These are phyloP conservation scores for Lactarius trivialis DNA, from an alignment of 768 basidiomycete genomes.

Conservation along the genomic window DNA sequence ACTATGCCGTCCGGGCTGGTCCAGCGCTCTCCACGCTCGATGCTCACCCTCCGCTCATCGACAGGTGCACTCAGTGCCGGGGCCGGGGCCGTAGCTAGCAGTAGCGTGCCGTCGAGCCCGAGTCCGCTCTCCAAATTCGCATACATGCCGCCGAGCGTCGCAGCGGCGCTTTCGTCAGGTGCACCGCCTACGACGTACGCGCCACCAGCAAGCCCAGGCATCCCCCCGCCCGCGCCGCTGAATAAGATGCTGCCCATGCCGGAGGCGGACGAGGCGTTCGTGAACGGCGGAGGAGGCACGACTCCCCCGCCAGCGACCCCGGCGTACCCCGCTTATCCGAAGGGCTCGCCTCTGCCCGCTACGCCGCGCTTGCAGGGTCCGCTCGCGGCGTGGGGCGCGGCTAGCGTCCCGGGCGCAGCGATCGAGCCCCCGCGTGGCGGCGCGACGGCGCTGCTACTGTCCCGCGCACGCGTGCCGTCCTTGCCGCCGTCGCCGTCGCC, in stretches of 20 bases:
- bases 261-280: slow-evolving; percentile 22
- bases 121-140: slow-evolving; percentile 11
- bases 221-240: slow-evolving; percentile 21
- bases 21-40: slow-evolving; percentile 29
- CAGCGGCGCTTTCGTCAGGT: neutral
- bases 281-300: slow-evolving; percentile 12
- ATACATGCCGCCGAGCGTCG: slow-evolving; percentile 16
- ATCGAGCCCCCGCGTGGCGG: slow-evolving; percentile 60
- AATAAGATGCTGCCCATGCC: slow-evolving; percentile 14
- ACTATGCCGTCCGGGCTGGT: slow-evolving; percentile 32
- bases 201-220: slow-evolving; percentile 14
- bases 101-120: slow-evolving; percentile 3
- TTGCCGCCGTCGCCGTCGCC: slow-evolving; percentile 31
- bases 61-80: slow-evolving; percentile 30
- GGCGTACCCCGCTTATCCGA: slow-evolving; percentile 65
- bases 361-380: slow-evolving; percentile 54
- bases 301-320: slow-evolving; percentile 47
- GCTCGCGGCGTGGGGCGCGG: slow-evolving; percentile 42
- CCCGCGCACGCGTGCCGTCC: slow-evolving; percentile 46
- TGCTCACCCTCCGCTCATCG: slow-evolving; percentile 26
- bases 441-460: slow-evolving; percentile 32
- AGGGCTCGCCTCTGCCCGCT: slow-evolving; percentile 37
- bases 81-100: slow-evolving; percentile 18
- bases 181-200: slow-evolving; percentile 21
- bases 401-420: slow-evolving; percentile 44